phyloP scores from a whole-genome alignment of 2,329 filamentous ascomycete genomes.

The Trichoderma gracile region DNA sequence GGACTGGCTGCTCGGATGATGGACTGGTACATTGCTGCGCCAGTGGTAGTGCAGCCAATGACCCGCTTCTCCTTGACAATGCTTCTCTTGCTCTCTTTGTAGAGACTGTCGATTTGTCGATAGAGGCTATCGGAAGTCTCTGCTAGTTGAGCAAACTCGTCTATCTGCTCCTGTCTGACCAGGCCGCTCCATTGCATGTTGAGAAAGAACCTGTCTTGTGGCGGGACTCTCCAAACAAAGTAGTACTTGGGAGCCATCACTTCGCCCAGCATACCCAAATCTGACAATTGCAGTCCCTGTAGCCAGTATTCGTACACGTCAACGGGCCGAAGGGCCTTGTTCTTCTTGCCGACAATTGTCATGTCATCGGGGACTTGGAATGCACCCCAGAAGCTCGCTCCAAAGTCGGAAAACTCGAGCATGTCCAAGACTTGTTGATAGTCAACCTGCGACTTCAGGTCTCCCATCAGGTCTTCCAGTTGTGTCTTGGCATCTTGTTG shows the following conservation, averaged over 20 bases:
- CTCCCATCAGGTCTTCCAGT: neutral
- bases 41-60: constrained; percentile 72
- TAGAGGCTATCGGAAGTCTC: constrained; percentile 47
- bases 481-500: neutral
- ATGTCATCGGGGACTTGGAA: constrained; percentile 58
- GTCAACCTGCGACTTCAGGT: neutral
- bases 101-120: constrained; percentile 45
- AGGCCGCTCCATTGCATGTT: constrained; percentile 46
- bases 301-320: constrained; percentile 32
- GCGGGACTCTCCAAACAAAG: constrained; percentile 55
- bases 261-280: neutral
- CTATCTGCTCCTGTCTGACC: constrained; percentile 53
- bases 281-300: neutral
- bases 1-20: constrained; percentile 56
- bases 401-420: constrained; percentile 54
- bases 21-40: constrained; percentile 61
- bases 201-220: constrained; percentile 39
- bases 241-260: constrained; percentile 33
- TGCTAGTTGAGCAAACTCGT: constrained; percentile 42
- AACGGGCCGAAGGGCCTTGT: constrained; percentile 43
- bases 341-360: constrained; percentile 45
- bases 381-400: constrained; percentile 55
- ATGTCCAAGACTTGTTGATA: constrained; percentile 36
- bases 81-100: constrained; percentile 43
- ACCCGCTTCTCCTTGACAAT: constrained; percentile 58